Percentiles rank a stretch among this genome's conserved stretches.
phyloP scores from a whole-genome alignment of 495 filamentous ascomycete species.

The Lindgomyces ingoldianus region DNA sequence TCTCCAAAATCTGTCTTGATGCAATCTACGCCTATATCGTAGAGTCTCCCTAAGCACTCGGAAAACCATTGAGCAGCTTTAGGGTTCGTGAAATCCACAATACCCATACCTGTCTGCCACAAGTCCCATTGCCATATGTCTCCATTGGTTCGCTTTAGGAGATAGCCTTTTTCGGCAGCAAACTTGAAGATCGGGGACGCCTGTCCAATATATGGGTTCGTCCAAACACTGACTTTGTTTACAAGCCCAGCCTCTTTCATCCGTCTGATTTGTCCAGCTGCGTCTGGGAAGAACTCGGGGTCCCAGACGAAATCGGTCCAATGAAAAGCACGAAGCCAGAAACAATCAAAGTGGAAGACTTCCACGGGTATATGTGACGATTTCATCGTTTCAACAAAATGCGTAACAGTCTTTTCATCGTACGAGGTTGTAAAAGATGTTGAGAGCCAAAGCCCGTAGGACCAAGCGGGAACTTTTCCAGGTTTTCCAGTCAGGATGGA shows the following conservation, averaged over 20 bases:
- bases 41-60: conserved; percentile 58
- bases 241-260: conserved; percentile 64
- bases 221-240: conserved; percentile 64
- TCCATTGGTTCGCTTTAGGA: conserved; percentile 68
- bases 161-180: conserved; percentile 66
- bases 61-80: conserved; percentile 63
- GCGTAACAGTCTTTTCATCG: conserved; percentile 65
- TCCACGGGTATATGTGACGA: conserved; percentile 64
- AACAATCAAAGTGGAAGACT: conserved; percentile 72
- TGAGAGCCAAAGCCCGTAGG: conserved; percentile 69
- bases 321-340: conserved; percentile 67
- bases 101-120: conserved; percentile 74
- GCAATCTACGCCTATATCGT: conserved; percentile 66
- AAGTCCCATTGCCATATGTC: conserved; percentile 74
- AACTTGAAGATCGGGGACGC: conserved; percentile 64
- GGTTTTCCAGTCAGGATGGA: conserved; percentile 62
- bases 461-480: conserved; percentile 64
- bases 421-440: conserved; percentile 73
- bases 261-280: conserved; percentile 60
- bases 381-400: conserved; percentile 68
- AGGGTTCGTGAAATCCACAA: conserved; percentile 74
- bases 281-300: conserved; percentile 67
- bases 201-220: conserved; percentile 71
- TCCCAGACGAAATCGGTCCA: conserved; percentile 78
- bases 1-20: conserved; percentile 78